Evolutionary conservation across 768 basidiomycete genomes (phyloP), one percentile per base, ranked within the genome.

Genomic region (Trametes coccinea): DNA sequence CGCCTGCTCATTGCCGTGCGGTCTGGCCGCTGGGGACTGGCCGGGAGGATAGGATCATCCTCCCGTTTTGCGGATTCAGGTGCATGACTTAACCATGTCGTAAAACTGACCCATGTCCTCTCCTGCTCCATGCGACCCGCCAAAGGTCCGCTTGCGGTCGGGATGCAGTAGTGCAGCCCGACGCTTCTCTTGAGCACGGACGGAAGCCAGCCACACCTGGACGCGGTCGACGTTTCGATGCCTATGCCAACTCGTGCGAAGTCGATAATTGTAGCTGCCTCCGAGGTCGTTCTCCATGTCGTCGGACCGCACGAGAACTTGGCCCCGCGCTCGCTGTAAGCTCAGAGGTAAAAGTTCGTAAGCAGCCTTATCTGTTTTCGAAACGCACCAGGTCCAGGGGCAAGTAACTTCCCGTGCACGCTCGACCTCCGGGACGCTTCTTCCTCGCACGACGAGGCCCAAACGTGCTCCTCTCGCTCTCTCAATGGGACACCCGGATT

Each of bases 51-150:
- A 47, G 51, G 45, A 14, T 43, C 50, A 33, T 22, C 47, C 47
- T 31, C 47, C 39, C 48, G 27, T 43, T 34, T 13, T 8, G 47
- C 39, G 37, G 10, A 31, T 34, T 9, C 44, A 17, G 54, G 50
- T 41, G 13, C 33, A 46, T 62, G 55, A 62, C 55, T 47, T 49
- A 56, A 62, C 41, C 33, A 52, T 62, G 49, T 62, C 61, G 61
- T 62, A 62, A 62, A 61, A 39, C 37, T 37, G 34, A 30, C 22
- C 16, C 37, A 22, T 17, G 14, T 7, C 45, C 37, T 46, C 13
- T 48, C 45, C 16, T 47, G 22, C 29, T 37, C 34, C 51, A 39
- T 31, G 43, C 45, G 45, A 39, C 37, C 30, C 34, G 17, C 40
- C 8, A 27, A 60, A 34, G n/a, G 16, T 10, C 41, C 39, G 29